Percentiles rank a stretch among this genome's conserved stretches.
These are phyloP conservation scores for Heritiera littoralis DNA, from an alignment of 345 rosid species.

Conservation along the genomic window DNA sequence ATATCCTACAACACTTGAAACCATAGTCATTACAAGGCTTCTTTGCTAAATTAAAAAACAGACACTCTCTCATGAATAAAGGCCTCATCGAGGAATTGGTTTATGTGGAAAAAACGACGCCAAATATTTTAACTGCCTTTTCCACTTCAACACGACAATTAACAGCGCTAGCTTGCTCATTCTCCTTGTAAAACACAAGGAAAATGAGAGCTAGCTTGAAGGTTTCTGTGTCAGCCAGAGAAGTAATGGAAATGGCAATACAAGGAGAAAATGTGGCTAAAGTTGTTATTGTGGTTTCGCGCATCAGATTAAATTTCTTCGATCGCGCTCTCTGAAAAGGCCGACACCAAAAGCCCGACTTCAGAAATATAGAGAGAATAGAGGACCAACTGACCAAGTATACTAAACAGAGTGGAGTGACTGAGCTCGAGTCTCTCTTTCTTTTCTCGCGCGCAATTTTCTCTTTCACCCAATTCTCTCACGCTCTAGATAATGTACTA, in stretches of 20 bases:
- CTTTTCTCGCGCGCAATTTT: too few relatives aligned
- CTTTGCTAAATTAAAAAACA: neutral
- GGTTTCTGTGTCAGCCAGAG: neutral
- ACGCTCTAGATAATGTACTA: neutral
- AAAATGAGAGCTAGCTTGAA: neutral
- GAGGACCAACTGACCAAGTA: too few relatives aligned
- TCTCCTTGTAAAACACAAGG: too few relatives aligned
- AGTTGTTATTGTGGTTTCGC: too few relatives aligned
- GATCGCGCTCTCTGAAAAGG: too few relatives aligned
- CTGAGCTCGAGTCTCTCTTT: neutral
- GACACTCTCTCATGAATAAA: neutral
- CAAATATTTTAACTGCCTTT: constrained; percentile 11
- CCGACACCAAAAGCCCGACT: too few relatives aligned
- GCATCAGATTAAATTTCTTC: too few relatives aligned
- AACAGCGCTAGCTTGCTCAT: neutral
- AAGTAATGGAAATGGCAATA: neutral
- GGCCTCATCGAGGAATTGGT: neutral
- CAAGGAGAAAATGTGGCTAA: too few relatives aligned
- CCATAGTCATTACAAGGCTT: too few relatives aligned
- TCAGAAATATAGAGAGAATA: too few relatives aligned
- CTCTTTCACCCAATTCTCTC: neutral
- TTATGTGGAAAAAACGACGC: neutral
- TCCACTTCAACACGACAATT: neutral
- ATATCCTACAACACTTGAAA: neutral
- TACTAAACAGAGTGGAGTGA: neutral